Evolutionary conservation across 371 early-diverging fungal species (phyloP).

Genomic region (Mortierella sp.): DNA sequence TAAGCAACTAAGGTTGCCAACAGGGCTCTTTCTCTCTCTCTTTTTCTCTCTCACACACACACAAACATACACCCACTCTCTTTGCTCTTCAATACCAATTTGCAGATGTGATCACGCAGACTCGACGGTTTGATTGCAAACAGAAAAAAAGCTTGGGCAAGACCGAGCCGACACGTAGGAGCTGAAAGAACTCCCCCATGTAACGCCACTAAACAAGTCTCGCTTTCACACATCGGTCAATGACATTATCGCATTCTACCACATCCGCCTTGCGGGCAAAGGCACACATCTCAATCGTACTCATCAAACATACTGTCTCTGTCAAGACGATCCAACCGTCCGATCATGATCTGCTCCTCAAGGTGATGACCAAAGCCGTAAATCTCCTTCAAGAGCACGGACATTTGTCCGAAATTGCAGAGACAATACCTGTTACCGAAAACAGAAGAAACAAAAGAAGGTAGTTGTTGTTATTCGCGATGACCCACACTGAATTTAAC

Average conservation of each 20-base stretch:
- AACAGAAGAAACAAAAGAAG: no score
- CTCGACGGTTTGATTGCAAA: no score
- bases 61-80: no score
- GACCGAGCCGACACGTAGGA: no score
- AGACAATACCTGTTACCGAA: not conserved
- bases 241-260: conserved; percentile 32
- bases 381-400: conserved; percentile 29
- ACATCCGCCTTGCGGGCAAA: conserved; percentile 37
- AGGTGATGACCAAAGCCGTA: conserved; percentile 28
- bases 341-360: conserved; percentile 26
- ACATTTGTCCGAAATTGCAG: conserved; percentile 17
- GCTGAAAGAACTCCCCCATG: not conserved
- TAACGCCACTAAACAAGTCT: not conserved
- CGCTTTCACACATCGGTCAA: conserved; percentile 20
- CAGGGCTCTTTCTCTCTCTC: not conserved
- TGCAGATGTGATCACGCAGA: not conserved
- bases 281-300: conserved; percentile 45
- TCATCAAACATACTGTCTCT: conserved; percentile 21
- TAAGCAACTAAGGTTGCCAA: not conserved
- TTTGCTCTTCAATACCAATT: conserved; percentile 4
- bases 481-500: not conserved
- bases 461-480: no score
- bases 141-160: no score
- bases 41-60: no score
- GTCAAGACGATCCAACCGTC: conserved; percentile 27